These are phyloP conservation scores for Cyclocybe aegerita DNA, from an alignment of 768 basidiomycete species.

Conservation along the genomic window DNA sequence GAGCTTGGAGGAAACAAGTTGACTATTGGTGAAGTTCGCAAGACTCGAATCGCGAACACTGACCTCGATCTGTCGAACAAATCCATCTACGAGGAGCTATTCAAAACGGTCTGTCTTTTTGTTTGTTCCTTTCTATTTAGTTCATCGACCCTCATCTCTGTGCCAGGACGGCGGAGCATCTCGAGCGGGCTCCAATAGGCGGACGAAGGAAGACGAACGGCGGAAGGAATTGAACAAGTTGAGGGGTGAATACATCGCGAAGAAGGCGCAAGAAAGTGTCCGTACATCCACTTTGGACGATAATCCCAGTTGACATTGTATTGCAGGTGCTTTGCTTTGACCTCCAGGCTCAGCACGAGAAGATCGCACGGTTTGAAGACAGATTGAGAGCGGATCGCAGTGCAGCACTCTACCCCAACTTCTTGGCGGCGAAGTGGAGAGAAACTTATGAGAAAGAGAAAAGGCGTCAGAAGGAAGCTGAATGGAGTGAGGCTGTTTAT, in stretches of 20 bases:
- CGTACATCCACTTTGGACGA: constrained; percentile 17
- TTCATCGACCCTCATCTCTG: neutral
- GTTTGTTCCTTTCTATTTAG: neutral
- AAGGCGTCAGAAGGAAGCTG: constrained; percentile 30
- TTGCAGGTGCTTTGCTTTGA: constrained; percentile 49
- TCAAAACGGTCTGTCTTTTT: constrained; percentile 34
- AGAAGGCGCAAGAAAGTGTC: constrained; percentile 55
- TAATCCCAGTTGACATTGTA: constrained; percentile 1
- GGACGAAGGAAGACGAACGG: constrained; percentile 64
- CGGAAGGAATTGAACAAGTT: constrained; percentile 65
- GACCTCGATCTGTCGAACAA: constrained; percentile 67
- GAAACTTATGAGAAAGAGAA: constrained; percentile 48
- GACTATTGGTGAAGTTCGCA: constrained; percentile 18
- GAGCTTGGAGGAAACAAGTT: constrained; percentile 15
- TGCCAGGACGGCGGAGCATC: constrained; percentile 12
- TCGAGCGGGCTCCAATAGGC: constrained; percentile 27
- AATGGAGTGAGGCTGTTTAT: constrained; percentile 21
- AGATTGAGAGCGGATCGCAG: constrained; percentile 47
- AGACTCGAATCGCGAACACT: constrained; percentile 38
- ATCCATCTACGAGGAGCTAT: constrained; percentile 63
- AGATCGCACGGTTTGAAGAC: constrained; percentile 65
- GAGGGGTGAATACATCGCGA: constrained; percentile 67
- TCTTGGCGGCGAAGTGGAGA: constrained; percentile 56
- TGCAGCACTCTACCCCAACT: constrained; percentile 60
- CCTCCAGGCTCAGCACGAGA: constrained; percentile 58